A percentile compares a stretch with the other conserved stretches of the same genome.
Conservation (phyloP, 2,329 filamentous ascomycete species). For the Ceratocystis cubensis region DNA sequence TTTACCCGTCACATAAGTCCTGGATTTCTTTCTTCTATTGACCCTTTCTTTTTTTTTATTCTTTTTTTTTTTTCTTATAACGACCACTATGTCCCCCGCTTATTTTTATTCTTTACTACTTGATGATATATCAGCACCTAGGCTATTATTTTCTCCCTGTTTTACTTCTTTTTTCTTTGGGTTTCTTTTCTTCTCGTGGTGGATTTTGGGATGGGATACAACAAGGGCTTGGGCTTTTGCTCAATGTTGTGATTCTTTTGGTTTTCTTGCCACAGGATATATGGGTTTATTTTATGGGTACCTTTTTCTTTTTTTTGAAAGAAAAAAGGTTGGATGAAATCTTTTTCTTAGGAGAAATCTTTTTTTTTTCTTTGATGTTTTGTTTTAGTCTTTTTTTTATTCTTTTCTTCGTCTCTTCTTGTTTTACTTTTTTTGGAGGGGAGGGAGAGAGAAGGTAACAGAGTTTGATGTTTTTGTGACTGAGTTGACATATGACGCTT, state of each 20-base stretch:
- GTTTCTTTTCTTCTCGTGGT: conserved; percentile 2
- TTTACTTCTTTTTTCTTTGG: conserved; percentile 7
- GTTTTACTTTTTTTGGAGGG: conserved; percentile 3
- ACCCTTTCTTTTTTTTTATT: background rate
- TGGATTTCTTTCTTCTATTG: conserved; percentile 6
- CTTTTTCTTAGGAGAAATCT: background rate
- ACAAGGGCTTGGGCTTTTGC: conserved; percentile 9
- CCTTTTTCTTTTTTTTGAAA: conserved; percentile 6
- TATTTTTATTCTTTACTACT: conserved; percentile 13
- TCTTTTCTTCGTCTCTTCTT: background rate
- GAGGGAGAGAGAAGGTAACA: background rate
- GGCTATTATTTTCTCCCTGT: background rate
- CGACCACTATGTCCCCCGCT: background rate
- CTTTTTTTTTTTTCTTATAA: conserved; percentile 7
- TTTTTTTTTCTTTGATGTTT: background rate
- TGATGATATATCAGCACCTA: conserved; percentile 1
- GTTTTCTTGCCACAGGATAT: conserved; percentile 11
- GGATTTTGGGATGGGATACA: background rate
- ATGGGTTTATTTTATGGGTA: conserved; percentile 3
- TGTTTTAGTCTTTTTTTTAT: conserved; percentile 17
- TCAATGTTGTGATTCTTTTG: conserved; percentile 16
- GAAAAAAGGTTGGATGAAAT: background rate
- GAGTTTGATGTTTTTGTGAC: background rate
- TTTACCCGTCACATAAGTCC: background rate
- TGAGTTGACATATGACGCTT: background rate